Evolutionary conservation across 2,329 filamentous ascomycete genomes (phyloP).

Genomic region (Ilyonectria robusta): DNA sequence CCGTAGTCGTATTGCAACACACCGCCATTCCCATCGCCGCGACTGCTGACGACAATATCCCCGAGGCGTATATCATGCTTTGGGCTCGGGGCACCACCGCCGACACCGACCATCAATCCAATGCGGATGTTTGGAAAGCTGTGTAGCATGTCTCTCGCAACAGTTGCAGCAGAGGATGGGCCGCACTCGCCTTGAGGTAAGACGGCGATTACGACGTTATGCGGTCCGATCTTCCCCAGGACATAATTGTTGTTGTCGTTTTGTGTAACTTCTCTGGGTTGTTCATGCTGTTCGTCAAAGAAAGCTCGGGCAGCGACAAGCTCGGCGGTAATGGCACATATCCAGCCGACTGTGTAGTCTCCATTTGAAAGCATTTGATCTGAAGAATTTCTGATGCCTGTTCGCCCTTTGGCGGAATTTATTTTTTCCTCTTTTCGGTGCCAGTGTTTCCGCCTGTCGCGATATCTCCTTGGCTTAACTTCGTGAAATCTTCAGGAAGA

Average conservation of each 20-base stretch:
- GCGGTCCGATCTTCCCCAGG: neutral
- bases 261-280: neutral
- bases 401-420: no score
- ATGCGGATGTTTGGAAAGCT: slow-evolving; percentile 51
- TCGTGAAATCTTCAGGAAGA: no score
- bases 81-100: slow-evolving; percentile 51
- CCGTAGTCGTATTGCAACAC: slow-evolving; percentile 44
- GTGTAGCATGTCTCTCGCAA: neutral
- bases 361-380: neutral
- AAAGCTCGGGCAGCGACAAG: neutral
- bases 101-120: slow-evolving; percentile 34
- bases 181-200: neutral
- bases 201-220: slow-evolving; percentile 1
- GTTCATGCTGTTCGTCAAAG: neutral
- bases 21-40: neutral
- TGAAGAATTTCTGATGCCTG: no score
- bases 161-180: neutral
- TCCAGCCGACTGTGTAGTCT: neutral
- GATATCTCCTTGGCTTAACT: no score
- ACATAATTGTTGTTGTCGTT: neutral
- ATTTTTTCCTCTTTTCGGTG: no score
- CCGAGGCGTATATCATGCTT: slow-evolving; percentile 50
- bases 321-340: neutral
- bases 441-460: no score
- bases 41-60: slow-evolving; percentile 37